Base-by-base conservation (phyloP, 78 protist species). In the Dictyostelium firmibasis region DNA sequence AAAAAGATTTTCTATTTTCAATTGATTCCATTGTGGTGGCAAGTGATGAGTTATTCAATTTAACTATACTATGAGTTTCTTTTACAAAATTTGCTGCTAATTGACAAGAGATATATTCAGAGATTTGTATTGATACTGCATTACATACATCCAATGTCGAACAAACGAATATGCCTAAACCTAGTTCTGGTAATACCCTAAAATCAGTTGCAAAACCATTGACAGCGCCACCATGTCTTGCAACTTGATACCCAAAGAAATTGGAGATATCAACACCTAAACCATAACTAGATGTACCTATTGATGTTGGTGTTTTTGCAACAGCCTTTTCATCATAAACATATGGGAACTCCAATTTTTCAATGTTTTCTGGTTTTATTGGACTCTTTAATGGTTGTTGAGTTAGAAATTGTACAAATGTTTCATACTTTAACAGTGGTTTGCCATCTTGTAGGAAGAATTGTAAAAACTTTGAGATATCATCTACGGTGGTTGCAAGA, bases 121-220 rank as follows among this genome's bases (percentile, higher is more conserved):
- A 36, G 29, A 89, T 23, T 31, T 81, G 67, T 20, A 16, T 6
- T 2, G 70, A 9, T 11, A 89, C 25, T 2, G 81, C 29, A 43
- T 89, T 81, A 25, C 25, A n/a, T 9, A 79, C 70, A 75, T 89
- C 94, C 43, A 89, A 53, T 20, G 94, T 89, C 3, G 84, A 44
- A 8, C 36, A 43, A 35, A 60, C 27, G 20, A 62, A 89, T 13
- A 78, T 23, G 13, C 88, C 86, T 3, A 89, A 18, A 18, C 87
- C 87, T 10, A 89, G 20, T 20, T 64, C 87, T 6, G 94, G 94
- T 36, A 89, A 23, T 20, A 70, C 87, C 0, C 94, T 18, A 38
- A 89, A 89, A n/a, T 89, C 94, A 70, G 83, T 89, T 20, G 94
- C 94, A 44, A 81, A 89, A 4, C 94, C 94, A 81, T 89, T 78